Evolutionary conservation across 345 rosid genomes (phyloP).

Genomic region (Salix arbutifolia): DNA sequence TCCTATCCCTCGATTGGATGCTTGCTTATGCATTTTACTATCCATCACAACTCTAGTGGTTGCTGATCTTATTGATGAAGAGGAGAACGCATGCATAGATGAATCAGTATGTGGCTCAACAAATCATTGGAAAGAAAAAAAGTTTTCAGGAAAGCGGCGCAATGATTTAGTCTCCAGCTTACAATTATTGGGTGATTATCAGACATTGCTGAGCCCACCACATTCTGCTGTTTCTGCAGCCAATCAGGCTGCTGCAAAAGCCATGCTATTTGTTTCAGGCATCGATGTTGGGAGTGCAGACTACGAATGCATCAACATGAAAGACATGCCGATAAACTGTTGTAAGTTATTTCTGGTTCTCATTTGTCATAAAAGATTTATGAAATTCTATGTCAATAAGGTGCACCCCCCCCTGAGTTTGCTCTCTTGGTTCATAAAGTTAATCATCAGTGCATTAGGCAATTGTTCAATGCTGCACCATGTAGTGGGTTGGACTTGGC

Average conservation of each 20-base stretch:
- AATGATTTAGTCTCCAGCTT: constrained; percentile 70
- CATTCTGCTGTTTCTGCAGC: constrained; percentile 59
- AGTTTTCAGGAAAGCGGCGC: constrained; percentile 47
- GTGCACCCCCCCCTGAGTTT: neutral
- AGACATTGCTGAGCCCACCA: constrained; percentile 73
- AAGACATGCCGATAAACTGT: constrained; percentile 64
- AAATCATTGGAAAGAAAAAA: constrained; percentile 58
- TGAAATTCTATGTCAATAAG: neutral
- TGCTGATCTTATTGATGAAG: constrained; percentile 84
- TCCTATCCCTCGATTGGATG: constrained; percentile 84
- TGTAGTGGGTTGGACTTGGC: neutral
- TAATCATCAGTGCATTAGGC: neutral
- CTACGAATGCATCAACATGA: constrained; percentile 63
- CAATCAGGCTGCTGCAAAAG: constrained; percentile 93
- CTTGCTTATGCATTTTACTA: constrained; percentile 77
- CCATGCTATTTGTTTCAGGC: constrained; percentile 65
- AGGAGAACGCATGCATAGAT: constrained; percentile 62
- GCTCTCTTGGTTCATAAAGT: neutral
- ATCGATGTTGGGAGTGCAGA: constrained; percentile 54
- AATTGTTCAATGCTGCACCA: neutral
- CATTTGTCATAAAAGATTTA: constrained; percentile 2
- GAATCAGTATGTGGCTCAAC: constrained; percentile 40
- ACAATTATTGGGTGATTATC: constrained; percentile 78
- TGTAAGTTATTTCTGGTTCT: constrained; percentile 48
- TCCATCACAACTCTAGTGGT: constrained; percentile 69